Evolutionary conservation across 805 yeast genomes (phyloP), one percentile per base, ranked within the genome.

Genomic region (Tetrapisispora iriomotensis): DNA sequence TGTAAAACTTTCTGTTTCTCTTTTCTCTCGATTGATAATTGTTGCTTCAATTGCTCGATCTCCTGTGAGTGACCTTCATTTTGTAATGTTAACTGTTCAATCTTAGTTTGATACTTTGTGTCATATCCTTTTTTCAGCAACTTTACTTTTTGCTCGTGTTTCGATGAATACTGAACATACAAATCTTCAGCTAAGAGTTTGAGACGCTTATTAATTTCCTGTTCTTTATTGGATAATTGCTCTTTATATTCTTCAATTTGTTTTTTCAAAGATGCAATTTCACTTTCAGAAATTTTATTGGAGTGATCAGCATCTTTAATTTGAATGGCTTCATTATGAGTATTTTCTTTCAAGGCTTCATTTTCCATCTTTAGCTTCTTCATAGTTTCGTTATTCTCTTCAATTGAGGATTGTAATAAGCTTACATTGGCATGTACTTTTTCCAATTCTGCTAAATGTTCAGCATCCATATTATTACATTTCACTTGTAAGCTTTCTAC

Each of bases 111-210:
- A 67, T 72, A 74, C 49, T 72, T 75, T 24, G 64, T 60, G 48
- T 76, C 81, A 51, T 73, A 75, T 2, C 75, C 77, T 41, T 71
- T 69, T 53, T 75, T 79, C 50, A 79, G 62, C 24, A 75, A 71
- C 12, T 70, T 68, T 8, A 83, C 81, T 56, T 83, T 83, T 38
- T 74, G 72, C 45, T 79, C 84, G 52, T 84, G 94, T 53, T 84
- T 83, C 36, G 79, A 76, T 2, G 85, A 74, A 52, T 83, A 83
- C 53, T 80, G 87, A 28, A 73, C 67, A 51, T 82, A 82, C 9
- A 83, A 63, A 48, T 79, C 84, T 43, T 76, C 79, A 0, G 88
- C 83, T 34, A 82, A 60, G 45, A 75, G 72, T 45, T 77, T 75
- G 28, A 80, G 60, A 50, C 74, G 71, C 41, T 66, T 66, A 44